Evolutionary conservation across 805 yeast genomes (phyloP), one percentile per base, ranked within the genome.

Genomic region (Tetrapisispora phaffii): DNA sequence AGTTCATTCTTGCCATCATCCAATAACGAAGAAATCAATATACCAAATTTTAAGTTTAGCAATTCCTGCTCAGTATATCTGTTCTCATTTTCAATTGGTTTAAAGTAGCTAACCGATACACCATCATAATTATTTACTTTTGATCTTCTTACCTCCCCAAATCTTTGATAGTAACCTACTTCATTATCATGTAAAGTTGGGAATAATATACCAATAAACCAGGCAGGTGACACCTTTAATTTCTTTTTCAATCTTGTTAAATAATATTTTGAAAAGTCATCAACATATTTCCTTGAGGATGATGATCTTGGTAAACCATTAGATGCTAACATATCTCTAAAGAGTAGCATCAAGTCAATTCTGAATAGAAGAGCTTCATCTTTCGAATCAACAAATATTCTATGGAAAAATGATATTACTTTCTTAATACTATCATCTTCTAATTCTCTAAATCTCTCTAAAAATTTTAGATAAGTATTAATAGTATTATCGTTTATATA

Each of bases 381-480:
- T 46, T 83, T 81, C 34, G 77, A 73, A 40, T 77, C 71, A 40
- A 82, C 79, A 51, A 87, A 78, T 1, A 86, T 63, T 26, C 85
- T 69, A 56, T 85, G 86, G 56, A 88, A 79, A 56, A 76, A 90
- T 0, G 82, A 69, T 8, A 93, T 58, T 10, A 82, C 79, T 40
- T 74, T 71, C 51, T 79, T 80, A 38, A 90, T 65, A 41, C 79
- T 80, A 12, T 66, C 70, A 44, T 77, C 77, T 1, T 73, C 62
- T 31, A 89, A 62, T 46, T 86, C 95, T 42, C 67, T 69, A 58
- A 72, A 86, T 48, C 80, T 69, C 8, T 74, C 65, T 35, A 90
- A 68, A 47, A 74, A 77, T 42, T 72, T 73, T 44, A 85, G 74
- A 56, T 82, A 86, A 0, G 87, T 73, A 37, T 80, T 72, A 2